A percentile compares a stretch with the other conserved stretches of the same genome.
These are phyloP conservation scores for Pyrenophora seminiperda DNA, from an alignment of 2,329 filamentous ascomycete species.

Conservation along the genomic window DNA sequence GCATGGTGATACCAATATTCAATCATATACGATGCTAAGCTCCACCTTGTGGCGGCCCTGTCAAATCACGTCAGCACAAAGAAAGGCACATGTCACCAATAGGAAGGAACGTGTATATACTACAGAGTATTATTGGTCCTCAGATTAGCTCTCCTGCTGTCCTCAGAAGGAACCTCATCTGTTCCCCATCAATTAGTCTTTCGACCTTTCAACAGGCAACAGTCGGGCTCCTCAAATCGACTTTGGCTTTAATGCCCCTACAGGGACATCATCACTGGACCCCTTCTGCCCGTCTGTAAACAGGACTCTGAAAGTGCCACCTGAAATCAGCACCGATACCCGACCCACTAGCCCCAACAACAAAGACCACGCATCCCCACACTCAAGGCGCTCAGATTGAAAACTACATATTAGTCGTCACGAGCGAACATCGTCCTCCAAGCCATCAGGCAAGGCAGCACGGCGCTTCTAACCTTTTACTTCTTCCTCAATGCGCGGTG, in stretches of 20 bases:
- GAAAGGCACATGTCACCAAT: not conserved
- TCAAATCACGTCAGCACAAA: constrained; percentile 1
- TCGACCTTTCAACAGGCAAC: constrained; percentile 19
- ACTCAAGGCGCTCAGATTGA: constrained; percentile 43
- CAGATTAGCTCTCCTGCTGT: constrained; percentile 47
- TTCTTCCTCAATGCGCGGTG: constrained; percentile 40
- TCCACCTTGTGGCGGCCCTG: no score
- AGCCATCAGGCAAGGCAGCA: constrained; percentile 16
- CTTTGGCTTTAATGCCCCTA: constrained; percentile 44
- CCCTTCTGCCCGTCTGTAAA: constrained; percentile 24
- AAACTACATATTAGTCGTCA: constrained; percentile 42
- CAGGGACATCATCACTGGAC: constrained; percentile 44
- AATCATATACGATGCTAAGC: no score
- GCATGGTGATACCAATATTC: no score
- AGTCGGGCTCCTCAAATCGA: constrained; percentile 37
- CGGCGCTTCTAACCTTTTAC: constrained; percentile 44
- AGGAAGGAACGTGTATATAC: constrained; percentile 8
- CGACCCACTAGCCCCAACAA: constrained; percentile 24
- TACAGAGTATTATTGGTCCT: constrained; percentile 33
- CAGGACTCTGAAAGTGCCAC: constrained; percentile 13
- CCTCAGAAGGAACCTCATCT: constrained; percentile 37
- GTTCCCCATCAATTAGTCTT: constrained; percentile 16
- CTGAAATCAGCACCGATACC: constrained; percentile 18
- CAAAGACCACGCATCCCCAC: constrained; percentile 37
- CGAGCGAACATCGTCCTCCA: constrained; percentile 30